Conservation (phyloP, 2,329 filamentous ascomycete genomes). For the Basipetospora chlamydospora region DNA sequence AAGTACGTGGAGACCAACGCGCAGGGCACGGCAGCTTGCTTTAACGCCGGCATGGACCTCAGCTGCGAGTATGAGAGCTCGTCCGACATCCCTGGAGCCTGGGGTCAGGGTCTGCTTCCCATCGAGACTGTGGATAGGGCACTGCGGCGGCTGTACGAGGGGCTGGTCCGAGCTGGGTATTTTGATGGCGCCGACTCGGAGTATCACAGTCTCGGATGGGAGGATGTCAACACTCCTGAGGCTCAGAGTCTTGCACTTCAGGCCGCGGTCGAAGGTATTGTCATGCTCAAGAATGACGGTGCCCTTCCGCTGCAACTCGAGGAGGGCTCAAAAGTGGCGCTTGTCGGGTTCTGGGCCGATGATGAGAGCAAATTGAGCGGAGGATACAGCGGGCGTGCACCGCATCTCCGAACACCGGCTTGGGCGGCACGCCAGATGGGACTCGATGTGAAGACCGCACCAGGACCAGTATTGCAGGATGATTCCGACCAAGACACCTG, state of each 20-base stretch:
- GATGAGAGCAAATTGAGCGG: constrained; percentile 12
- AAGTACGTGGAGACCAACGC: constrained; percentile 20
- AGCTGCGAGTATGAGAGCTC: constrained; percentile 15
- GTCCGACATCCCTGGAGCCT: constrained; percentile 15
- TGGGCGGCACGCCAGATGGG: constrained; percentile 19
- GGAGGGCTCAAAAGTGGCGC: constrained; percentile 10
- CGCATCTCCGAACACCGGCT: constrained; percentile 35
- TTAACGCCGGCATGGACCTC: constrained; percentile 21
- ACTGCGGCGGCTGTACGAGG: constrained; percentile 35
- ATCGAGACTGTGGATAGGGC: constrained; percentile 23
- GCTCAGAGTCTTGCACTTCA: constrained; percentile 40
- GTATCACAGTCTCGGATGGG: constrained; percentile 33
- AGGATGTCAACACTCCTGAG: constrained; percentile 38
- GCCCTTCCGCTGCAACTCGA: constrained; percentile 25
- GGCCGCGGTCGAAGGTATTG: constrained; percentile 32
- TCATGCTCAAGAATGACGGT: constrained; percentile 40
- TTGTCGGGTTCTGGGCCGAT: constrained; percentile 20
- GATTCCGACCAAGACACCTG: constrained; percentile 15
- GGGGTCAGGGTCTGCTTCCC: constrained; percentile 17
- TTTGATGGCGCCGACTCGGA: constrained; percentile 32
- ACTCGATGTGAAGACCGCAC: not conserved
- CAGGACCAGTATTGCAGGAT: constrained; percentile 15
- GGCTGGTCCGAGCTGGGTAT: constrained; percentile 39
- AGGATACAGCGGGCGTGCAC: constrained; percentile 23
- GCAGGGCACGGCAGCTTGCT: constrained; percentile 18